Evolutionary conservation across 345 rosid genomes (phyloP).

Genomic region (Hevea brasiliensis): DNA sequence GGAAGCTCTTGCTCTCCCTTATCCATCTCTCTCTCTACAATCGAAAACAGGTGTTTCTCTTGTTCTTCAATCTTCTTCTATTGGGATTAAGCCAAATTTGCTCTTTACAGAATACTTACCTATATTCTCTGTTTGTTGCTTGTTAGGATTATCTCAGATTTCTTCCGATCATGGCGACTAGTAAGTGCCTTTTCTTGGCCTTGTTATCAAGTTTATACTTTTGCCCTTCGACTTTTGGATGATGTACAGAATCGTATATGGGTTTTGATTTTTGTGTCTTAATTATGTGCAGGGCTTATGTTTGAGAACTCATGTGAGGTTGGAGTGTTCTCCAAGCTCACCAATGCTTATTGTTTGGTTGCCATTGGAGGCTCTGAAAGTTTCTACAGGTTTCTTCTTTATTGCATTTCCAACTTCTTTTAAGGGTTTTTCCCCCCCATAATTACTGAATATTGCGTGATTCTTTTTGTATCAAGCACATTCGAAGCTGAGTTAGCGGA

Average conservation of each 20-base stretch:
- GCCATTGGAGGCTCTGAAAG: slow-evolving; percentile 83
- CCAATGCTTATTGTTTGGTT: slow-evolving; percentile 87
- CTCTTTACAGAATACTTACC: neutral
- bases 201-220: neutral
- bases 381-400: slow-evolving; percentile 66
- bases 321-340: slow-evolving; percentile 87
- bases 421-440: neutral
- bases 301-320: slow-evolving; percentile 85
- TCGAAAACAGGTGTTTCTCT: neutral
- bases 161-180: slow-evolving; percentile 35
- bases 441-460: neutral
- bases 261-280: neutral
- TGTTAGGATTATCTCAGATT: neutral
- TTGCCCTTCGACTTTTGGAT: neutral
- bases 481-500: slow-evolving; percentile 83
- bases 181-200: slow-evolving; percentile 21
- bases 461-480: slow-evolving; percentile 35
- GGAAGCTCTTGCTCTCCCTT: neutral
- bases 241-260: neutral
- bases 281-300: slow-evolving; percentile 56
- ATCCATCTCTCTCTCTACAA: neutral
- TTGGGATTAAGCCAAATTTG: neutral
- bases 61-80: neutral
- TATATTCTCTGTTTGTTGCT: neutral
- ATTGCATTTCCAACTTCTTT: neutral